phyloP scores from a whole-genome alignment of 225 moss, liverwort and hornwort genomes.

The Rhytidiadelphus loreus region DNA sequence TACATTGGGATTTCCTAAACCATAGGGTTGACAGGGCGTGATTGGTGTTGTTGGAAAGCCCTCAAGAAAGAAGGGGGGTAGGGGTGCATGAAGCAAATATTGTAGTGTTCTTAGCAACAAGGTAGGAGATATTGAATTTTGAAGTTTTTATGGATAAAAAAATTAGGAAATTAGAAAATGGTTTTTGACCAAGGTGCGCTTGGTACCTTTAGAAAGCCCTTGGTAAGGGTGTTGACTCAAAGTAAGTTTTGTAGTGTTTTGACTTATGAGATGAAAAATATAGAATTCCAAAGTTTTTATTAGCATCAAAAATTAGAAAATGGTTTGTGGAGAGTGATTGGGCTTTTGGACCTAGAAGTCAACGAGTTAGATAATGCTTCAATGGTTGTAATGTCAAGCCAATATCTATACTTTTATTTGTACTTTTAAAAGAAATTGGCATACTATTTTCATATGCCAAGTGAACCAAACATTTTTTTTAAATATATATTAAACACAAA shows the following conservation, averaged over 20 bases:
- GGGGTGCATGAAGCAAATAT: not conserved
- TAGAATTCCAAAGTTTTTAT: not conserved
- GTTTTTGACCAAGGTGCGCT: rapidly evolving
- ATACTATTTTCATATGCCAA: not conserved
- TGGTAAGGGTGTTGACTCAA: rapidly evolving
- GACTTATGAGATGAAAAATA: not conserved
- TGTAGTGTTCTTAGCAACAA: rapidly evolving
- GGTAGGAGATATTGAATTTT: not conserved
- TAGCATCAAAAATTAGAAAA: not conserved
- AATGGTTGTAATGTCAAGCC: rapidly evolving
- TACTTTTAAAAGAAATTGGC: not conserved
- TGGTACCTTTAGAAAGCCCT: too few species aligned
- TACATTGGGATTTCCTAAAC: not conserved
- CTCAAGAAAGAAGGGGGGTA: rapidly evolving
- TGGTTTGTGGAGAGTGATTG: not conserved
- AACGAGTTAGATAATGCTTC: not conserved
- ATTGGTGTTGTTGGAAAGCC: not conserved
- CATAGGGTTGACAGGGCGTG: rapidly evolving
- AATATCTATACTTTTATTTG: not conserved
- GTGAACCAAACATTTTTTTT: not conserved
- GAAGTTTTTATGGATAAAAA: not conserved
- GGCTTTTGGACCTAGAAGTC: rapidly evolving
- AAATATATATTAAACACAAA: too few species aligned
- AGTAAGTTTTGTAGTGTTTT: not conserved
- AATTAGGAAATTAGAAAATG: too few species aligned